Evolutionary conservation across 192 early-diverging fungal genomes (phyloP).

Genomic region (Coemansia sp.): DNA sequence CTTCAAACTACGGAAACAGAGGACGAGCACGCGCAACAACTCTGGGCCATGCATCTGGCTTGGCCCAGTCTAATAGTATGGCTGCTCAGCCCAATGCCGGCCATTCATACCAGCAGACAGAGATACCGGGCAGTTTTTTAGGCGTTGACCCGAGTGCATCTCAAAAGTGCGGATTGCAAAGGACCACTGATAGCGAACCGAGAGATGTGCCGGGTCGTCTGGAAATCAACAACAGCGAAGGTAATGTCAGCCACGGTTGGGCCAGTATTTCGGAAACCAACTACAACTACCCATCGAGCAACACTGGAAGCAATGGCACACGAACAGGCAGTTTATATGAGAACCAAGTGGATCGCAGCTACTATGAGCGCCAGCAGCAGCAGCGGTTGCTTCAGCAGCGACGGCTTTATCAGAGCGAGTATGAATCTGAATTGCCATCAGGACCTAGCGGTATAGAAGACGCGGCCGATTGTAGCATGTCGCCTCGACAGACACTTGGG

Average conservation of each 20-base stretch:
- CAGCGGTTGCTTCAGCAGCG: slow-evolving; percentile 36
- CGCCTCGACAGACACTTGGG: background rate
- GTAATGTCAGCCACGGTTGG: slow-evolving; percentile 40
- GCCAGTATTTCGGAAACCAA: slow-evolving; percentile 30
- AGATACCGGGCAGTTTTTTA: slow-evolving; percentile 43
- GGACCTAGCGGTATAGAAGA: too few relatives aligned
- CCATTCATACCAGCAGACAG: slow-evolving; percentile 3
- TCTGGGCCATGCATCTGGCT: slow-evolving; percentile 10
- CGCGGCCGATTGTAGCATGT: background rate
- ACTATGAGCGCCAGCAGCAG: slow-evolving; percentile 36
- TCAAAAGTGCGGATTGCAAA: slow-evolving; percentile 21
- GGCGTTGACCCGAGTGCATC: slow-evolving; percentile 56
- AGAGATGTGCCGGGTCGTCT: slow-evolving; percentile 48
- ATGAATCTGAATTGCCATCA: background rate
- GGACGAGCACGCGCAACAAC: slow-evolving; percentile 22
- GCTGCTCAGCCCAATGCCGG: slow-evolving; percentile 8
- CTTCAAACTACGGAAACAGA: slow-evolving; percentile 9
- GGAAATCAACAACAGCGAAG: slow-evolving; percentile 28
- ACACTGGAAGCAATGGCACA: slow-evolving; percentile 23
- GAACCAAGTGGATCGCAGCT: slow-evolving; percentile 18
- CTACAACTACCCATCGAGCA: slow-evolving; percentile 17
- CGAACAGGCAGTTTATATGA: slow-evolving; percentile 24
- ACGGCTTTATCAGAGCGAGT: slow-evolving; percentile 14
- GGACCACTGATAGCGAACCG: slow-evolving; percentile 25
- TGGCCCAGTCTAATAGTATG: background rate